Conservation (phyloP, 345 rosid species). For the Gossypium longicalyx region DNA sequence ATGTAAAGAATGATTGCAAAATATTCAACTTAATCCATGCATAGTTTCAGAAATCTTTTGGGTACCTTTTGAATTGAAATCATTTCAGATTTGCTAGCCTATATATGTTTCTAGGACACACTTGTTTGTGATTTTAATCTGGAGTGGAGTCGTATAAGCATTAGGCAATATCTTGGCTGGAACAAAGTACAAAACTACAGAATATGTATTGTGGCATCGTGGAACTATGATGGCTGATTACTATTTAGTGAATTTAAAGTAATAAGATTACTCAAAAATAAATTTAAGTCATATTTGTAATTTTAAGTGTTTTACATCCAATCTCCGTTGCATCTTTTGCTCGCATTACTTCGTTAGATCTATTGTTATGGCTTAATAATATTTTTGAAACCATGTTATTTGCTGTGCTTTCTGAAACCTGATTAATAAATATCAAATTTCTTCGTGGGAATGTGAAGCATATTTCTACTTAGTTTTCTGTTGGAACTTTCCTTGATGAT, state of each 20-base stretch:
- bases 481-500: not conserved
- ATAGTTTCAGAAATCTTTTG: not conserved
- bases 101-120: not conserved
- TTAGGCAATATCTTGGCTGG: not conserved
- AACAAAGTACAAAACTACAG: not conserved
- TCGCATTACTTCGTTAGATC: not conserved
- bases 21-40: not conserved
- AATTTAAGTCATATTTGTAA: not conserved
- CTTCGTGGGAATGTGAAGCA: too few relatives aligned
- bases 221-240: not conserved
- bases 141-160: not conserved
- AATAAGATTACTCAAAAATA: not conserved
- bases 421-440: not conserved
- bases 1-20: not conserved
- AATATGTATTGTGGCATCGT: not conserved
- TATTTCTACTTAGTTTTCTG: not conserved
- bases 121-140: not conserved
- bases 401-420: not conserved
- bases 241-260: not conserved
- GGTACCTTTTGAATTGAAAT: slow-evolving; percentile 4
- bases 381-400: not conserved
- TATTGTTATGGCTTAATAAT: not conserved
- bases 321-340: not conserved
- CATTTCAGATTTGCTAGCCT: not conserved
- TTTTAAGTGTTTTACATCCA: not conserved